Evolutionary conservation across 1,284 basidiomycete genomes (phyloP), one percentile per base, ranked within the genome.

Genomic region (Fomitopsis pinicola): DNA sequence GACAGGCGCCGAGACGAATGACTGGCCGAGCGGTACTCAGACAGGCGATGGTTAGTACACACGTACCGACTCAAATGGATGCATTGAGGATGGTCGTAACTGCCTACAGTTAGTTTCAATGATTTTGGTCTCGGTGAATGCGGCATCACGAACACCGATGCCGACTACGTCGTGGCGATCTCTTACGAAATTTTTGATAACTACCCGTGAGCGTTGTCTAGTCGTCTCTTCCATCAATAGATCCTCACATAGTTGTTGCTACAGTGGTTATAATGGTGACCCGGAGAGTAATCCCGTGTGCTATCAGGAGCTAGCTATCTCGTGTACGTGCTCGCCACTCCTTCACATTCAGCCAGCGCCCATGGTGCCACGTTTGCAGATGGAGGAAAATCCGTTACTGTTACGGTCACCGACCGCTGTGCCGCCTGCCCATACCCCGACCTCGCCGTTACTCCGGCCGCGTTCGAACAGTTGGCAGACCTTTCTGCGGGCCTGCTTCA

Each of bases 81-180:
- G 42, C 30, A 22, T 22, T 2, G 22, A 22, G 22, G 22, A 22
- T 2, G n/a, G 7, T 45, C 9, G 2, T 19, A 45, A 19, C n/a
- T 14, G 4, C 42, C 64, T 28, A 10, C 56, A 82, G 82, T 77
- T 53, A 89, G 87, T n/a, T 89, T 68, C 70, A 90, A 84, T 64
- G 66, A 64, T 0, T 73, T 83, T 59, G 90, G 88, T 60, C 80
- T 91, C 40, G 88, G 86, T 59, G 82, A 89, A 7, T 92, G 90
- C 70, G 90, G 89, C 48, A 78, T 81, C 66, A 79, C 75, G 57
- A 88, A 86, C 76, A 74, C 40, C 0, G 80, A 85, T 68, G 60
- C 42, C 2, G 77, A 91, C 17, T 67, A 71, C 68, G 89, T 92
- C 59, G 83, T 73, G 50, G 90, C 90, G 3, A 83, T 86, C 56